phyloP scores from a whole-genome alignment of 2,329 filamentous ascomycete genomes.

The Ophiocordyceps sinensis region DNA sequence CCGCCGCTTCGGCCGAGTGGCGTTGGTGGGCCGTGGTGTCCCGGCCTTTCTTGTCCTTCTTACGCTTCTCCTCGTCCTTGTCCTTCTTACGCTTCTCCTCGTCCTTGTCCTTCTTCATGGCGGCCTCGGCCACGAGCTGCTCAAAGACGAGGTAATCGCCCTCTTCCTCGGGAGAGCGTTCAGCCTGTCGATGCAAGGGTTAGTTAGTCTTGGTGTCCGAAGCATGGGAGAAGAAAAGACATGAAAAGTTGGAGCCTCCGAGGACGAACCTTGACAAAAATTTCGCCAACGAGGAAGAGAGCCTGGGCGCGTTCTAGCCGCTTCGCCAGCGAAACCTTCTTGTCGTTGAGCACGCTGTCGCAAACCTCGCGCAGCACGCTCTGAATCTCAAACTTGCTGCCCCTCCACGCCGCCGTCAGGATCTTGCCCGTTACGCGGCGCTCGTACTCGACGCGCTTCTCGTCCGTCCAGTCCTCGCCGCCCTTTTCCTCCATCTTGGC shows the following conservation, averaged over 20 bases:
- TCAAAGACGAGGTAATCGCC: conserved; percentile 98
- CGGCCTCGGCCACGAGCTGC: conserved; percentile 91
- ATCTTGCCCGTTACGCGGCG: conserved; percentile 95
- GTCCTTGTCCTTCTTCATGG: conserved; percentile 86
- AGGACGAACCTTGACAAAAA: conserved; percentile 64
- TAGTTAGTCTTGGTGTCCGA: not conserved
- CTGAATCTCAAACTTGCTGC: conserved; percentile 96
- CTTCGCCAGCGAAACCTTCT: conserved; percentile 70
- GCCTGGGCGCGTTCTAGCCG: conserved; percentile 83
- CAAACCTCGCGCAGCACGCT: conserved; percentile 90
- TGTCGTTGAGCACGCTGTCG: conserved; percentile 68
- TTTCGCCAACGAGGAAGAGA: conserved; percentile 73
- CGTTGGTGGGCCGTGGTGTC: conserved; percentile 12
- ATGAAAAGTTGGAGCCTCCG: not conserved
- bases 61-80: conserved; percentile 58
- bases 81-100: conserved; percentile 68
- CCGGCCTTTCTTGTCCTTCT: conserved; percentile 36
- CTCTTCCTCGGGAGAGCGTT: conserved; percentile 86
- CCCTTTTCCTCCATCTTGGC: conserved; percentile 87
- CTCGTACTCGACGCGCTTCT: conserved; percentile 92
- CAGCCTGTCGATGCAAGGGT: conserved; percentile 40
- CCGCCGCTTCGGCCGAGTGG: conserved; percentile 11
- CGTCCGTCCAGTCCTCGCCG: conserved; percentile 95
- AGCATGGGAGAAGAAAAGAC: not conserved
- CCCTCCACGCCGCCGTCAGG: conserved; percentile 87